Evolutionary conservation across 2,329 filamentous ascomycete species (phyloP), one percentile per base, ranked within the genome.

Genomic region (Xylaria sp.): DNA sequence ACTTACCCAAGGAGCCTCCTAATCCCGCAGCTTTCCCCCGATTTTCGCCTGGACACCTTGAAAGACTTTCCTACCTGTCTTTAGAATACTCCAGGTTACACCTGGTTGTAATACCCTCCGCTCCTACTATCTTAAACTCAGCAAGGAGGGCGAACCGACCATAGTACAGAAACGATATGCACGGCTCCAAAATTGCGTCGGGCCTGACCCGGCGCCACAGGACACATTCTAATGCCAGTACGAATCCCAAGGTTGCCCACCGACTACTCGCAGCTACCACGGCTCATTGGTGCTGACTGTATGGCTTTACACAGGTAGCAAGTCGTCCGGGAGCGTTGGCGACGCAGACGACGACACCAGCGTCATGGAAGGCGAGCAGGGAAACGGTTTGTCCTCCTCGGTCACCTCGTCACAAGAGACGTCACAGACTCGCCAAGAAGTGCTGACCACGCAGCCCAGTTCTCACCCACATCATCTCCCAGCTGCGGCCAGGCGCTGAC

Each of bases 391-490:
- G 90, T 81, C 65, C 65, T 65, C 20, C 28, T 10, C 13, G 20
- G n/a, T 31, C 28, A 8, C 46, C 41, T 39, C 31, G 39, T 64
- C 55, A 56, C 31, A 54, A 66, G 15, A 46, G 41, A 20, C 59
- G 12, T 25, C 43, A 28, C 1, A 31, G 28, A 25, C 15, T 23
- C 12, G n/a, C 23, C 56, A 36, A n/a, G 23, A 36, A n/a, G 23
- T 64, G 52, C 68, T 78, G 68, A 75, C 72, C 36, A n/a, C 46
- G 6, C 46, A 4, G 31, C 28, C 28, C 78, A 97, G 96, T 99
- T 78, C 91, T 99, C 75, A 93, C 91, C 68, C 95, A 98, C 83
- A 97, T 99, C 82, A 98, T 99, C 79, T 97, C 94, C 62, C 96
- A 99, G 83, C 87, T 99, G 71, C 92, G 96, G 71, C 96, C 96